Evolutionary conservation across 2,329 filamentous ascomycete genomes (phyloP), one percentile per base, ranked within the genome.

Genomic region (Alternaria solani): DNA sequence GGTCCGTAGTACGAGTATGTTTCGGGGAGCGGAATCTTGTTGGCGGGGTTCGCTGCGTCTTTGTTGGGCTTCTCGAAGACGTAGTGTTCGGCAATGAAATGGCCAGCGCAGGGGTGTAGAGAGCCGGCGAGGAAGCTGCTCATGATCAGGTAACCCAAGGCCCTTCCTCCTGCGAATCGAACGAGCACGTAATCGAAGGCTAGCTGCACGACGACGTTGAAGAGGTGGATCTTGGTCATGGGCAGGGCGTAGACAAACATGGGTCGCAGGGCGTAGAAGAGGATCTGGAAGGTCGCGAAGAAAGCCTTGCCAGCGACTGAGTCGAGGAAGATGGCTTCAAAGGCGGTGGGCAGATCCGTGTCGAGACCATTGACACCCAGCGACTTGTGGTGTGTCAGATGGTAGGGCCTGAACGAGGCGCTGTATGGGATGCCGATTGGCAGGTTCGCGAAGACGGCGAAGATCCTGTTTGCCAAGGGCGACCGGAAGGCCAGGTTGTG

Each of bases 281-380:
- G 87, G 79, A 99, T 97, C 81, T 99, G 95, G 83, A 97, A 99
- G 69, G 95, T 99, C 83, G 91, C 94, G 86, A 99, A 99, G 84
- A 99, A 99, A 68, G 95, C 90, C 82, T 99, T 99, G 78, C 95
- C 95, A 18, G 94, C 87, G 71, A 99, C 89, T 7, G 93, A 97
- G 83, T 99, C 92, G 72, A 99, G 89, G 78, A 99, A 91, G 76
- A 96, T 81, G 64, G 93, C 94, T 83, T 99, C 95, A 51, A 97
- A 81, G 49, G 92, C 88, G 18, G 95, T 98, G 25, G 95, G 95
- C 28, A 99, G 89, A 76, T 99, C 95, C 44, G 94, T 97, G 79
- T 99, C 95, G 43, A 99, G 88, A 57, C 95, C 95, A 73, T 97
- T 92, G 51, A 99, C 94, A 63, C 95, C 95, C 53, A 99, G 90